Conservation (phyloP, 192 early-diverging fungal species). For the Podila horticola region DNA sequence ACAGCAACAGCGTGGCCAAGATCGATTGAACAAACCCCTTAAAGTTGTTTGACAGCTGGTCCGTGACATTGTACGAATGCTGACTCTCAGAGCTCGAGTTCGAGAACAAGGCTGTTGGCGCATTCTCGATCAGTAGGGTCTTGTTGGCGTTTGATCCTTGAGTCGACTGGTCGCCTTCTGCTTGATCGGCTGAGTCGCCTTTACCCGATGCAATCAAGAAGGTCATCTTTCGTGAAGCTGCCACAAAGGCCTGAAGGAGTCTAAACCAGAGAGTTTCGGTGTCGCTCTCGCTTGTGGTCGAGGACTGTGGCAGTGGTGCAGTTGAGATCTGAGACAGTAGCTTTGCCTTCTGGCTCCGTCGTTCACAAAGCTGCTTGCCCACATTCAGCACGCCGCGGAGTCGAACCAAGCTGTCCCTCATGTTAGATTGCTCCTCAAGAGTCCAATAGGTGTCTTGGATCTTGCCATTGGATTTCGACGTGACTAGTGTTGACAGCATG, state of each 20-base stretch:
- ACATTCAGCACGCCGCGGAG: conserved; percentile 67
- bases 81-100: conserved; percentile 35
- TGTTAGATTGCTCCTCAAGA: conserved; percentile 58
- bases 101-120: conserved; percentile 37
- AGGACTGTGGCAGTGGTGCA: conserved; percentile 14
- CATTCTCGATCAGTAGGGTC: conserved; percentile 21
- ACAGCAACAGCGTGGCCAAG: conserved; percentile 62
- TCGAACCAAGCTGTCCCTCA: conserved; percentile 59
- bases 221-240: conserved; percentile 61
- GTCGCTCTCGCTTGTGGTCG: conserved; percentile 47
- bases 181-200: neutral
- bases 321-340: conserved; percentile 11
- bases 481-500: conserved; percentile 52
- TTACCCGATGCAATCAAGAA: conserved; percentile 18
- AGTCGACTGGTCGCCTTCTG: neutral
- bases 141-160: neutral
- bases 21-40: conserved; percentile 70
- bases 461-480: conserved; percentile 50
- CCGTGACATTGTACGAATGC: conserved; percentile 34
- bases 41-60: conserved; percentile 60
- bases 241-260: conserved; percentile 66
- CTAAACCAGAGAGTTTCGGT: conserved; percentile 67
- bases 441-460: conserved; percentile 55
- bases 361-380: conserved; percentile 67
- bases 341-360: conserved; percentile 41